A percentile compares a stretch with the other conserved stretches of the same genome.
Conservation (phyloP, 176 grass and related monocot species). For the Puya raimondii region DNA sequence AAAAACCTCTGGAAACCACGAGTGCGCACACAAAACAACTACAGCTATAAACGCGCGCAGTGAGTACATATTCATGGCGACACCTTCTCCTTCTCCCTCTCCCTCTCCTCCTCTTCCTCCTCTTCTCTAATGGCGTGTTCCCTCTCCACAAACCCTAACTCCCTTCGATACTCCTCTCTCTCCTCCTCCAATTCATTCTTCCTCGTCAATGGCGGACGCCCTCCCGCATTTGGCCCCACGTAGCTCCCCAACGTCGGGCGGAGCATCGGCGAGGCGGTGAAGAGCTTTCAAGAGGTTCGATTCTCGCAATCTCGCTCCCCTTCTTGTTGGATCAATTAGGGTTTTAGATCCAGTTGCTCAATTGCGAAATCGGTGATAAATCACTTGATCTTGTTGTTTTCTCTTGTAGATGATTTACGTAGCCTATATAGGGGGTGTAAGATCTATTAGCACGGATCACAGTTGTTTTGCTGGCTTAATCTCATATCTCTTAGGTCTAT, state of each 20-base stretch:
- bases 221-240: conserved; percentile 69
- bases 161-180: not conserved
- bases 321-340: not conserved
- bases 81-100: not conserved
- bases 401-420: no score
- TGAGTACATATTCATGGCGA: not conserved
- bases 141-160: not conserved
- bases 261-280: conserved; percentile 78
- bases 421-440: no score
- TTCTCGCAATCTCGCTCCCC: not conserved
- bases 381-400: no score
- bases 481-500: no score
- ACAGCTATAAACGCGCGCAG: not conserved
- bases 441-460: no score
- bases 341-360: not conserved
- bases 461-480: no score
- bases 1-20: no score
- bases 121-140: conserved; percentile 1
- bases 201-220: not conserved
- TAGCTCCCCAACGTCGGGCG: conserved; percentile 79
- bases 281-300: conserved; percentile 86
- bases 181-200: not conserved
- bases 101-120: not conserved
- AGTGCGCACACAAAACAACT: not conserved
- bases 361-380: no score